Conservation (phyloP, 73 alveolate genomes). For the Paramecium primaurelia region DNA sequence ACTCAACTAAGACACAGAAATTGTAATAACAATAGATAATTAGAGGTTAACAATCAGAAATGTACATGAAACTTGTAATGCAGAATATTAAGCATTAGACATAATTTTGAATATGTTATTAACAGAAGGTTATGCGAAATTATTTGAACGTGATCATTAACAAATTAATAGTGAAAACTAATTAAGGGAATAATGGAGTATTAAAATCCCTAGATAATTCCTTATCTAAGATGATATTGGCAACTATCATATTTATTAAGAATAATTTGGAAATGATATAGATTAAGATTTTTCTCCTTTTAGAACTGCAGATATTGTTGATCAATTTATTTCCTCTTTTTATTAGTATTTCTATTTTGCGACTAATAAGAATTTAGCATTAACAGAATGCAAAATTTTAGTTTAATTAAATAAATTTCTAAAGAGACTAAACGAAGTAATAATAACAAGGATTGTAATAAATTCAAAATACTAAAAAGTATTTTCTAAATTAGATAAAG, state of each 20-base stretch:
- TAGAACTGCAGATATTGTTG: neutral
- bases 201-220: neutral
- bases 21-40: too few species aligned
- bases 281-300: neutral
- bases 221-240: too few species aligned
- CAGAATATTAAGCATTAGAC: too few species aligned
- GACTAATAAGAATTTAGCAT: neutral
- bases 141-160: neutral
- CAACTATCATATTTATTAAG: neutral
- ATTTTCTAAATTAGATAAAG: neutral
- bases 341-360: neutral
- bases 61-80: too few species aligned
- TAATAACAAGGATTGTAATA: neutral
- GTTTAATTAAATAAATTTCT: too few species aligned
- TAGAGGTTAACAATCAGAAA: too few species aligned
- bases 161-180: neutral
- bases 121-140: neutral
- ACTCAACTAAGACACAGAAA: too few species aligned
- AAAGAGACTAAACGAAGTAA: neutral
- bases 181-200: neutral
- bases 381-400: neutral
- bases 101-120: neutral
- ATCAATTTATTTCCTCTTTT: neutral
- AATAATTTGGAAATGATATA: neutral
- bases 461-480: neutral